A percentile compares a stretch with the other conserved stretches of the same genome.
phyloP scores from a whole-genome alignment of 2,329 filamentous ascomycete species.

The Immersiporthe knoxdaviesiana region DNA sequence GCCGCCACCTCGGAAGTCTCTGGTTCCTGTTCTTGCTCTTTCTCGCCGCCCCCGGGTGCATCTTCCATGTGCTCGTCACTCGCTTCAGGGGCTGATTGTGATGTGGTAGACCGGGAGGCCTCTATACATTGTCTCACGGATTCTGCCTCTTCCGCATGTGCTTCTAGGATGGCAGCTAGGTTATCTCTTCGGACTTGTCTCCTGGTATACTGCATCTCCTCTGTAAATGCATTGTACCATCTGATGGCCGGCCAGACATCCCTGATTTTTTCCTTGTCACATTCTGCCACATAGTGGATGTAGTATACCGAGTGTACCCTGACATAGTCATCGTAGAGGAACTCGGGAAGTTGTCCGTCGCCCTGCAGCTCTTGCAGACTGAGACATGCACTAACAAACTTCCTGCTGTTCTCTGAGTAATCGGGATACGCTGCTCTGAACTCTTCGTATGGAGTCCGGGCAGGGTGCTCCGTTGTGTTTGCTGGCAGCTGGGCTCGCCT shows the following conservation, averaged over 20 bases:
- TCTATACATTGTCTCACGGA: constrained; percentile 19
- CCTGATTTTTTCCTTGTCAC: constrained; percentile 32
- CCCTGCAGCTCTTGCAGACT: constrained; percentile 36
- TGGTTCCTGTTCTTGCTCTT: background rate
- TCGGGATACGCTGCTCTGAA: constrained; percentile 37
- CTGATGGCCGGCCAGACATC: constrained; percentile 36
- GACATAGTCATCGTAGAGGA: constrained; percentile 43
- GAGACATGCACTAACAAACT: constrained; percentile 39
- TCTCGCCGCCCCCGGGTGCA: background rate
- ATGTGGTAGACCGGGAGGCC: constrained; percentile 11
- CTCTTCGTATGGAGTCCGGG: constrained; percentile 34
- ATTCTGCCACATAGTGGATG: constrained; percentile 37
- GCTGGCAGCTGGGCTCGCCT: background rate
- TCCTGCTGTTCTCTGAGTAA: constrained; percentile 36
- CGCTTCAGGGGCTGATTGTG: constrained; percentile 8
- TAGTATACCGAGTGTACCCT: constrained; percentile 40
- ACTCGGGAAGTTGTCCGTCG: constrained; percentile 34
- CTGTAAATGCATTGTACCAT: constrained; percentile 41
- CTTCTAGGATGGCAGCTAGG: constrained; percentile 34
- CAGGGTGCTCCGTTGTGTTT: background rate
- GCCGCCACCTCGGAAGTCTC: background rate
- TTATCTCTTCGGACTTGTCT: constrained; percentile 39
- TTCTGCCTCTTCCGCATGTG: constrained; percentile 36
- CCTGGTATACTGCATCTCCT: constrained; percentile 35
- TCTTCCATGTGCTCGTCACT: constrained; percentile 18